phyloP scores from a whole-genome alignment of 345 rosid species.

The Streptanthus diversifolius region DNA sequence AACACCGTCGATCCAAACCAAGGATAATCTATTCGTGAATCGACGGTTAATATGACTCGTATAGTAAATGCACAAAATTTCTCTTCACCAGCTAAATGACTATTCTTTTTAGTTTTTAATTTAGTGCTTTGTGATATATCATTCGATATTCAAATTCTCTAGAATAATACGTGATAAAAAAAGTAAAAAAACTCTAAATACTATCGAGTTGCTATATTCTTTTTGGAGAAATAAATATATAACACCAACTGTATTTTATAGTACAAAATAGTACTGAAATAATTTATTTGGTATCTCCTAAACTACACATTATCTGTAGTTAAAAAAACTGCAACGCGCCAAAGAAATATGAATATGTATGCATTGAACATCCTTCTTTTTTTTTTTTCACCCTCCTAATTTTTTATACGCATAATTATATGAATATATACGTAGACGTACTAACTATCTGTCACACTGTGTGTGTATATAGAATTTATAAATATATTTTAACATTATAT shows the following conservation, averaged over 20 bases:
- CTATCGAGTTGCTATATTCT: background rate
- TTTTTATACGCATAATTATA: too few species aligned
- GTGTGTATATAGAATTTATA: background rate
- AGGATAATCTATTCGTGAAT: background rate
- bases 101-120: background rate
- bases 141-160: background rate
- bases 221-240: background rate
- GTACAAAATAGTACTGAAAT: background rate
- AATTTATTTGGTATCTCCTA: background rate
- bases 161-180: background rate
- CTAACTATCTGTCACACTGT: too few species aligned
- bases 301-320: background rate
- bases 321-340: background rate
- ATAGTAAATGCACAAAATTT: conserved; percentile 13
- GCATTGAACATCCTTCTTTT: too few species aligned
- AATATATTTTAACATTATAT: background rate
- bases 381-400: too few species aligned
- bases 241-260: background rate
- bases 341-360: background rate
- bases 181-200: background rate
- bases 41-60: conserved; percentile 26
- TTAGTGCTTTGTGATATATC: background rate
- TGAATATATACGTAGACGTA: too few species aligned
- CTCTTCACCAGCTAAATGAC: background rate
- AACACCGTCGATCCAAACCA: background rate